These are phyloP conservation scores for Myxozyma nipponensis DNA, from an alignment of 805 yeast genomes.

Conservation along the genomic window DNA sequence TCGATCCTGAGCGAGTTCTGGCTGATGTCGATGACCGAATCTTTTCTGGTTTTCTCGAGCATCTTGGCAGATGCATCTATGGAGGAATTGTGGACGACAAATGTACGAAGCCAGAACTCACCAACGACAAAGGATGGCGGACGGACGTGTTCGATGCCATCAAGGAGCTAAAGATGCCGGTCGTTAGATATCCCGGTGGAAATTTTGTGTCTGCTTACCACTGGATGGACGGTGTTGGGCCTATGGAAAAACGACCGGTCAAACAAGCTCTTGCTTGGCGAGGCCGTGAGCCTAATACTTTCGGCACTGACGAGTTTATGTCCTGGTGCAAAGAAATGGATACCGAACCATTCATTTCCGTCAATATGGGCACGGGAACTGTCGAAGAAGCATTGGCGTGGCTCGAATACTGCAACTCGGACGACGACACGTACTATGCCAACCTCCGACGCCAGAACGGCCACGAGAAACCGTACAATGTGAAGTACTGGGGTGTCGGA, in stretches of 20 bases:
- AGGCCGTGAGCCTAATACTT: conserved; percentile 36
- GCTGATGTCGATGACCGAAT: conserved; percentile 34
- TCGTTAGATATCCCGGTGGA: conserved; percentile 41
- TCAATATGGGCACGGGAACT: conserved; percentile 41
- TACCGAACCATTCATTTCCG: conserved; percentile 38
- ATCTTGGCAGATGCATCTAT: conserved; percentile 39
- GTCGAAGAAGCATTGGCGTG: conserved; percentile 39
- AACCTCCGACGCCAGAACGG: conserved; percentile 38
- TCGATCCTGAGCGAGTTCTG: conserved; percentile 34
- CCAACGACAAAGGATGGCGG: conserved; percentile 34
- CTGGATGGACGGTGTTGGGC: conserved; percentile 40
- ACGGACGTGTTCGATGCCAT: conserved; percentile 37
- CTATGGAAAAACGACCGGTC: conserved; percentile 35
- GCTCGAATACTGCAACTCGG: conserved; percentile 39
- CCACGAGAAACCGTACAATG: conserved; percentile 37
- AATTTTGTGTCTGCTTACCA: conserved; percentile 39
- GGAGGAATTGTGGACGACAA: conserved; percentile 39
- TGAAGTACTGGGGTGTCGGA: conserved; percentile 41
- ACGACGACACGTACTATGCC: conserved; percentile 38
- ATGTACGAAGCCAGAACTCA: conserved; percentile 23
- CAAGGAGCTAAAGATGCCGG: conserved; percentile 37
- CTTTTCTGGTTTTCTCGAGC: conserved; percentile 41
- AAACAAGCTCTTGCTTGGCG: conserved; percentile 41
- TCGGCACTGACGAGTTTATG: conserved; percentile 41
- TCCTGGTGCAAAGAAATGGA: conserved; percentile 37